phyloP scores from a whole-genome alignment of 1,139 yeast genomes.

The Kluyveromyces sp. region DNA sequence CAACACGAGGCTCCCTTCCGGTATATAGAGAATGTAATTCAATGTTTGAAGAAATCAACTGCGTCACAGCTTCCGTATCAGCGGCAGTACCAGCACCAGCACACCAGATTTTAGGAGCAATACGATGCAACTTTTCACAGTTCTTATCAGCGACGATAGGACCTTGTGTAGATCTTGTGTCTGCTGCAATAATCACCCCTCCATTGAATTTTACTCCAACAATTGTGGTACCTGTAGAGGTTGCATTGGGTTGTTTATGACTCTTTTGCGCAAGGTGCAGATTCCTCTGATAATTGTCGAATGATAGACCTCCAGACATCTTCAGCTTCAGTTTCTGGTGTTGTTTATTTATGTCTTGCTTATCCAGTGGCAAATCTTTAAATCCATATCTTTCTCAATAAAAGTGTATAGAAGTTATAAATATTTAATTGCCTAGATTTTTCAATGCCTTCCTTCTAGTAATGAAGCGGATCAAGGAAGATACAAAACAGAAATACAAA shows the following conservation, averaged over 20 bases:
- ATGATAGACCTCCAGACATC: slow-evolving; percentile 69
- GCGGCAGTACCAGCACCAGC: slow-evolving; percentile 99
- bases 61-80: slow-evolving; percentile 98
- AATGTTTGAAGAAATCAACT: slow-evolving; percentile 79
- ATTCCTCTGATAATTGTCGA: slow-evolving; percentile 90
- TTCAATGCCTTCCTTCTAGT: too few relatives aligned
- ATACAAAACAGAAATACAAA: too few relatives aligned
- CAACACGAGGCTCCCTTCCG: slow-evolving; percentile 84
- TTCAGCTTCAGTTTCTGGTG: neutral
- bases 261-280: slow-evolving; percentile 64
- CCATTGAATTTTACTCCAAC: slow-evolving; percentile 89
- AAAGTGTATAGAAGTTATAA: too few relatives aligned
- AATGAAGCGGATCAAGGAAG: too few relatives aligned
- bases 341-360: neutral
- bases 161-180: slow-evolving; percentile 96
- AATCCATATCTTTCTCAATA: too few relatives aligned
- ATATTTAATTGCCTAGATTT: too few relatives aligned
- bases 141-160: slow-evolving; percentile 95
- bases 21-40: slow-evolving; percentile 83
- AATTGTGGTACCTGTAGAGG: slow-evolving; percentile 97
- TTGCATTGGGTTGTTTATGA: slow-evolving; percentile 71
- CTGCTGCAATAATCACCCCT: slow-evolving; percentile 97
- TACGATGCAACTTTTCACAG: slow-evolving; percentile 89
- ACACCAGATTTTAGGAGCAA: slow-evolving; percentile 95
- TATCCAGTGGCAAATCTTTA: slow-evolving; percentile 2